Evolutionary conservation across 2,329 filamentous ascomycete genomes (phyloP).

Genomic region (Zymoseptoria brevis): DNA sequence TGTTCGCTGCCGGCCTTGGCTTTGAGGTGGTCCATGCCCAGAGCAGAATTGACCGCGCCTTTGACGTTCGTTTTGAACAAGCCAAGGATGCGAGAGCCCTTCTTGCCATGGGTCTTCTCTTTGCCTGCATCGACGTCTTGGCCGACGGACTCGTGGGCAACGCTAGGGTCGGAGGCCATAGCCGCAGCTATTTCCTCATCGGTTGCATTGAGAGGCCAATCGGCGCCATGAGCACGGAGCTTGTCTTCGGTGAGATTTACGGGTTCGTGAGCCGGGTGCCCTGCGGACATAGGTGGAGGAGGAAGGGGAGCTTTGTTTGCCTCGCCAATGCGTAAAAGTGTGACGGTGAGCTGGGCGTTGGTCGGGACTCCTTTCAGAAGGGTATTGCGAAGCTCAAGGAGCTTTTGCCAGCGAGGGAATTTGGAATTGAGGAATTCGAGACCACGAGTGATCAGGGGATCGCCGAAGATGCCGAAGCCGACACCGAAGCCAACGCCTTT

Average conservation of each 20-base stretch:
- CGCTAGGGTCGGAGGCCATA: conserved; percentile 40
- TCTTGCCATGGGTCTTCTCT: conserved; percentile 41
- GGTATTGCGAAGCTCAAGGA: conserved; percentile 66
- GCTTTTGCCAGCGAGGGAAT: conserved; percentile 65
- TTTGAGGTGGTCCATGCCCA: conserved; percentile 63
- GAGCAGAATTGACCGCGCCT: conserved; percentile 62
- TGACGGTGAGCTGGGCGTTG: conserved; percentile 75
- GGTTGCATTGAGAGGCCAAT: conserved; percentile 53
- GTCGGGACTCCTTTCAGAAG: conserved; percentile 76
- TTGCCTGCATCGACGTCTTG: conserved; percentile 46
- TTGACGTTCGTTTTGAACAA: conserved; percentile 65
- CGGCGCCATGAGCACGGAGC: conserved; percentile 45
- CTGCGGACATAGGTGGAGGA: conserved; percentile 42
- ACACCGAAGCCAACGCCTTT: conserved; percentile 59
- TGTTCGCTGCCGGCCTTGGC: conserved; percentile 54
- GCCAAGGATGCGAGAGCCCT: conserved; percentile 46
- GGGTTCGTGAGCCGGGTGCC: conserved; percentile 41
- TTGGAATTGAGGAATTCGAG: conserved; percentile 52
- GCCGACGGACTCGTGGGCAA: conserved; percentile 43
- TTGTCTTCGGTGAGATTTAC: conserved; percentile 44
- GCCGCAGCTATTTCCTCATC: conserved; percentile 59
- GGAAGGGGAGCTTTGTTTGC: conserved; percentile 72
- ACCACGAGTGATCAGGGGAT: conserved; percentile 59
- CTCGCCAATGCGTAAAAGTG: conserved; percentile 73
- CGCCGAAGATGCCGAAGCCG: conserved; percentile 74